Evolutionary conservation across 371 early-diverging fungal species (phyloP).

Genomic region (Caulochytrium protostelioides): DNA sequence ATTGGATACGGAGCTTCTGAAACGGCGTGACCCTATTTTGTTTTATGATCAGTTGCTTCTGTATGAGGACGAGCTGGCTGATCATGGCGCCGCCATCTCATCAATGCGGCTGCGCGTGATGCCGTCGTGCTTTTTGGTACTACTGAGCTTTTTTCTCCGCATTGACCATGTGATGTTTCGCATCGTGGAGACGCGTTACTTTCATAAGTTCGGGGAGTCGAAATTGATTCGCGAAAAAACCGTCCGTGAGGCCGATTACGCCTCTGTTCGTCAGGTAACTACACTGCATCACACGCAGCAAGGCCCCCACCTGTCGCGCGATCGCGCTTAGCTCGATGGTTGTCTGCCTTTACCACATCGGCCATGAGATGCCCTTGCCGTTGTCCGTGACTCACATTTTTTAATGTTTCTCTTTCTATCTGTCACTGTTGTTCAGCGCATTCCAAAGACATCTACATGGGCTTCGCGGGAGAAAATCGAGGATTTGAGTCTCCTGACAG

Average conservation of each 20-base stretch:
- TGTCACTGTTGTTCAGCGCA: too few species aligned
- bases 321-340: too few species aligned
- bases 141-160: slow-evolving; percentile 68
- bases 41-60: slow-evolving; percentile 75
- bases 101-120: slow-evolving; percentile 74
- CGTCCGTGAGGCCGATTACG: slow-evolving; percentile 6
- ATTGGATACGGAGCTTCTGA: slow-evolving; percentile 60
- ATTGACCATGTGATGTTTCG: slow-evolving; percentile 84
- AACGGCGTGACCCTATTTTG: slow-evolving; percentile 54
- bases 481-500: too few species aligned
- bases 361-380: too few species aligned
- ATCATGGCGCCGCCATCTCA: slow-evolving; percentile 69
- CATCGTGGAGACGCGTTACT: slow-evolving; percentile 64
- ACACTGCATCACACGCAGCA: too few species aligned
- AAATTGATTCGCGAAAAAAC: slow-evolving; percentile 49
- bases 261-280: slow-evolving; percentile 22
- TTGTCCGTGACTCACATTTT: too few species aligned
- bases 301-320: too few species aligned
- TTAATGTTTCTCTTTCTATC: too few species aligned
- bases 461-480: too few species aligned
- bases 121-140: slow-evolving; percentile 67
- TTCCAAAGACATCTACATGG: too few species aligned
- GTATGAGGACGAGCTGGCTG: slow-evolving; percentile 89
- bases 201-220: slow-evolving; percentile 54
- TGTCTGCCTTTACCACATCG: too few species aligned